Percentiles rank a stretch among this genome's conserved stretches.
Evolutionary conservation across 345 rosid genomes (phyloP).

Genomic region (Euclidium syriacum): DNA sequence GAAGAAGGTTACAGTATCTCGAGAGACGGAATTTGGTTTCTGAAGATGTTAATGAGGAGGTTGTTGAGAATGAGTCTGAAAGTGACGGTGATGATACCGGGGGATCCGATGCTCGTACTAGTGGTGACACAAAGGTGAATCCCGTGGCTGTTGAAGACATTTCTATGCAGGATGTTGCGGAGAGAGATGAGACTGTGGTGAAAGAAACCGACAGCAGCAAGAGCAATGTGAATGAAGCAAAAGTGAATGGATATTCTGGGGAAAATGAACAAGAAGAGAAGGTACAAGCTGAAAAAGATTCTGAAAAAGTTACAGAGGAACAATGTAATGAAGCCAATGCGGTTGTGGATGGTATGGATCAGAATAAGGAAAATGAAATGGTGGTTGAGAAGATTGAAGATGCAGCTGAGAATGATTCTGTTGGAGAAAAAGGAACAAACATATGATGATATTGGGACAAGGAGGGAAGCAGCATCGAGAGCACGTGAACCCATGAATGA

Average conservation of each 20-base stretch:
- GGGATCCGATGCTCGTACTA: conserved; percentile 47
- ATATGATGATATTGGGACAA: not conserved
- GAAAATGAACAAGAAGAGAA: not conserved
- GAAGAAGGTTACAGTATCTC: conserved; percentile 76
- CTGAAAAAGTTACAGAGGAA: conserved; percentile 6
- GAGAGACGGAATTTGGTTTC: conserved; percentile 57
- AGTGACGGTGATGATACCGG: conserved; percentile 61
- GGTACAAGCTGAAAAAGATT: not conserved
- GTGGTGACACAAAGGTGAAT: conserved; percentile 30
- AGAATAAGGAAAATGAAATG: conserved; percentile 22
- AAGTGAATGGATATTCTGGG: not conserved
- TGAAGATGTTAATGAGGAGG: conserved; percentile 61
- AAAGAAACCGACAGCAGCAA: not conserved
- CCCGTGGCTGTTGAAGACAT: conserved; percentile 27
- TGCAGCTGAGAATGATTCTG: conserved; percentile 16
- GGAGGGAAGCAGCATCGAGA: not conserved
- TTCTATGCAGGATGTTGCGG: conserved; percentile 36
- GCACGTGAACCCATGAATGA: not conserved
- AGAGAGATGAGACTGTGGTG: conserved; percentile 7
- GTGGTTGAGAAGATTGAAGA: conserved; percentile 9
- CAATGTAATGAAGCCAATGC: not conserved
- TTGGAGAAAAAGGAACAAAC: conserved; percentile 13
- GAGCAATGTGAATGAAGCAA: conserved; percentile 6
- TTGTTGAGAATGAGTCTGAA: conserved; percentile 60
- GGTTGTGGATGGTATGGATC: conserved; percentile 4